Percentiles rank a stretch among this genome's conserved stretches.
Evolutionary conservation across 1,284 basidiomycete genomes (phyloP).

Genomic region (Ustilago nuda): DNA sequence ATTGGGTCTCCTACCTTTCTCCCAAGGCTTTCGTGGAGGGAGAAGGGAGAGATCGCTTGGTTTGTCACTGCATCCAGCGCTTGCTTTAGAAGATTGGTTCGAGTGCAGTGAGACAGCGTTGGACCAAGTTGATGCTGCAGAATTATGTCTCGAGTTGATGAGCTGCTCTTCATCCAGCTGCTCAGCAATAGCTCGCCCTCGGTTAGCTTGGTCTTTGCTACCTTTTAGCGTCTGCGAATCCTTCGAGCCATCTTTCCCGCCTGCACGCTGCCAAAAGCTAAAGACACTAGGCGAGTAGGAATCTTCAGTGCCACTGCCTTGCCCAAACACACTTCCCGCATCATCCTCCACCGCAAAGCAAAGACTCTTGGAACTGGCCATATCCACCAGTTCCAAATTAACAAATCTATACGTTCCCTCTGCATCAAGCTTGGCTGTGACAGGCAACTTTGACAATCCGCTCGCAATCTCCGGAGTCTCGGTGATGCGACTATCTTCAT

Average conservation of each 20-base stretch:
- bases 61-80: neutral
- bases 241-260: slow-evolving; percentile 5
- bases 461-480: slow-evolving; percentile 72
- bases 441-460: slow-evolving; percentile 15
- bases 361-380: slow-evolving; percentile 21
- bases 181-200: neutral
- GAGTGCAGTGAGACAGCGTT: slow-evolving; percentile 9
- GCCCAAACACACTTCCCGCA: slow-evolving; percentile 15
- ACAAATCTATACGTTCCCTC: slow-evolving; percentile 25
- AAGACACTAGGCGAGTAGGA: slow-evolving; percentile 29
- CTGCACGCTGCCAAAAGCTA: slow-evolving; percentile 24
- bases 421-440: slow-evolving; percentile 18
- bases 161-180: neutral
- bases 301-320: slow-evolving; percentile 17
- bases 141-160: neutral
- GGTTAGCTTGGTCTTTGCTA: neutral
- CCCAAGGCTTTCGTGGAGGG: neutral
- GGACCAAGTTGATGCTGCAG: neutral
- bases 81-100: slow-evolving; percentile 1
- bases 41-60: neutral
- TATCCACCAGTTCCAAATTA: slow-evolving; percentile 33
- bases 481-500: slow-evolving; percentile 69
- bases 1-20: neutral
- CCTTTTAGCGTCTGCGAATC: slow-evolving; percentile 18
- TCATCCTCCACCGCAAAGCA: neutral